A percentile compares a stretch with the other conserved stretches of the same genome.
phyloP scores from a whole-genome alignment of 2,329 filamentous ascomycete genomes.

The Hirsutella minnesotensis region DNA sequence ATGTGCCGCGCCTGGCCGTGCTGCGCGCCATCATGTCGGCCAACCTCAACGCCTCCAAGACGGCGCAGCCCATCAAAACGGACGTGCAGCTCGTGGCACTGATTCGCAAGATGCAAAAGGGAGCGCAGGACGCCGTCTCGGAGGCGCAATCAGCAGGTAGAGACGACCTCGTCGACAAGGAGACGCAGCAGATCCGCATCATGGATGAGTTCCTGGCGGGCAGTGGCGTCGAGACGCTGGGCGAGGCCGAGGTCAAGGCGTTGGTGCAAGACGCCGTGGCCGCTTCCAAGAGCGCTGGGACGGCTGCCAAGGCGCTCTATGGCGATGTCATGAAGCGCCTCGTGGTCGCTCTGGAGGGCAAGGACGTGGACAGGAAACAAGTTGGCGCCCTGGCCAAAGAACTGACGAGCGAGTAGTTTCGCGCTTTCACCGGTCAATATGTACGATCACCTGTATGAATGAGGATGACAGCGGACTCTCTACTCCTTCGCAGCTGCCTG shows the following conservation, averaged over 20 bases:
- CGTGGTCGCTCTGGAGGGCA: constrained; percentile 44
- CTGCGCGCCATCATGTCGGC: constrained; percentile 58
- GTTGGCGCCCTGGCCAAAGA: constrained; percentile 52
- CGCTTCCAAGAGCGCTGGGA: constrained; percentile 33
- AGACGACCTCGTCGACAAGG: constrained; percentile 58
- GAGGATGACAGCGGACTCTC: too few relatives aligned
- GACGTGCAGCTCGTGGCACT: constrained; percentile 59
- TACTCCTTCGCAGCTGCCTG: too few relatives aligned
- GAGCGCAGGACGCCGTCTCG: constrained; percentile 43
- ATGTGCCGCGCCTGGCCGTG: constrained; percentile 52
- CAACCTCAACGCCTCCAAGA: constrained; percentile 67
- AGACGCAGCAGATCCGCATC: constrained; percentile 52
- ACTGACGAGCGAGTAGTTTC: constrained; percentile 10
- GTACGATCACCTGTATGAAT: too few relatives aligned
- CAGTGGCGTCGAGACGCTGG: constrained; percentile 47
- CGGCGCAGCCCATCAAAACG: constrained; percentile 52
- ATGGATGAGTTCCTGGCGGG: constrained; percentile 52
- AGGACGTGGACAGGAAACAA: constrained; percentile 50
- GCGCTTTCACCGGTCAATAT: background rate
- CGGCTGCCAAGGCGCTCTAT: constrained; percentile 32
- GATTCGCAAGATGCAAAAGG: constrained; percentile 50
- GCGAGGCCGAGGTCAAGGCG: constrained; percentile 43
- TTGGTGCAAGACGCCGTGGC: constrained; percentile 41
- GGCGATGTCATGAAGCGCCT: constrained; percentile 54
- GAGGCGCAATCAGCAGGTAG: constrained; percentile 55